These are phyloP conservation scores for Zygosaccharomyces gambellarensis DNA, from an alignment of 805 yeast genomes.

Conservation along the genomic window DNA sequence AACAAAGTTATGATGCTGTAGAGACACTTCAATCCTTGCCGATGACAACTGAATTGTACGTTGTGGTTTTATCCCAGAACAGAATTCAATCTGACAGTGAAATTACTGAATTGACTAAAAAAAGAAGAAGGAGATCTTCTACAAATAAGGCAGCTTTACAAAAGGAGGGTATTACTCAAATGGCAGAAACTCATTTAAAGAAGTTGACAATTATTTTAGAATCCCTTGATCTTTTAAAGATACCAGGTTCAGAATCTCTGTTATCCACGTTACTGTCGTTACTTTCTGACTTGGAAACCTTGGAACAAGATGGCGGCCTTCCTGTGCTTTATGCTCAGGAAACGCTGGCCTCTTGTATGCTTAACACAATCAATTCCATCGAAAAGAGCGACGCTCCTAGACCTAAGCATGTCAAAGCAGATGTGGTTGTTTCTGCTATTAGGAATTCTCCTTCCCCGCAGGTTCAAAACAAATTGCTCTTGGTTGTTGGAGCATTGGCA, in stretches of 20 bases:
- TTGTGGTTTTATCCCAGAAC: constrained; percentile 53
- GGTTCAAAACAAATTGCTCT: constrained; percentile 80
- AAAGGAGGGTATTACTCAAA: constrained; percentile 58
- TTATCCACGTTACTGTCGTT: constrained; percentile 53
- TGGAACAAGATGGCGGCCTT: constrained; percentile 85
- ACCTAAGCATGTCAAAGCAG: constrained; percentile 73
- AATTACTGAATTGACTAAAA: constrained; percentile 49
- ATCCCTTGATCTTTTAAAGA: constrained; percentile 52
- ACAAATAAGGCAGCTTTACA: constrained; percentile 71
- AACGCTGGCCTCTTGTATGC: constrained; percentile 80
- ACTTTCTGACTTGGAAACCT: constrained; percentile 69
- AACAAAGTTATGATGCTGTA: constrained; percentile 47
- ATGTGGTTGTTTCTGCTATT: constrained; percentile 83
- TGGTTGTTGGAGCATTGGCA: constrained; percentile 85
- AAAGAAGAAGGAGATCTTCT: constrained; percentile 75
- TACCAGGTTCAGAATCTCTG: constrained; percentile 40
- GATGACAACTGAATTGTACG: constrained; percentile 53
- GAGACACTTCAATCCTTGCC: constrained; percentile 51
- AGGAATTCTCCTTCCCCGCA: constrained; percentile 89
- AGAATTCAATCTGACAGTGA: constrained; percentile 47
- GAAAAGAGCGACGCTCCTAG: constrained; percentile 44
- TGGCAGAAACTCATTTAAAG: constrained; percentile 75
- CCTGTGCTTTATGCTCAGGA: constrained; percentile 92
- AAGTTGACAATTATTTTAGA: constrained; percentile 78
- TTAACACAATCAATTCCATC: constrained; percentile 56